Evolutionary conservation across 1,284 basidiomycete genomes (phyloP).

Genomic region (Trametes hirsuta): DNA sequence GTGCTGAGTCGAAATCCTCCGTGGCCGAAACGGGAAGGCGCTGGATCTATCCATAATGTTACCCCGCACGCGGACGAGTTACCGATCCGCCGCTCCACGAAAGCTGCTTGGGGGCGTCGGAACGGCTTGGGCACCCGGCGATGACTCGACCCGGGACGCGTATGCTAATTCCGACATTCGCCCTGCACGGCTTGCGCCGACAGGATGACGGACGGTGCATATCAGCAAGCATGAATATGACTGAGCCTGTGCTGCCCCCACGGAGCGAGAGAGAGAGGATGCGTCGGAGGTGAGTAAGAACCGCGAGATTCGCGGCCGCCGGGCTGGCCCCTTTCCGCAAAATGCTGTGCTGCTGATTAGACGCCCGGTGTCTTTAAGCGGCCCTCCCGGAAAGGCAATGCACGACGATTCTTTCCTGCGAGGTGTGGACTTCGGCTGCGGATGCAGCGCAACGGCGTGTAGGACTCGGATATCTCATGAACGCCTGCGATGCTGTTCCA

Average conservation of each 20-base stretch:
- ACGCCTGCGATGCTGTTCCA: too few species aligned
- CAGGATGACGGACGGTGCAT: not conserved
- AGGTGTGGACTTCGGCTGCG: too few species aligned
- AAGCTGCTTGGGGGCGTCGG: not conserved
- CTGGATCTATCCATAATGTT: not conserved
- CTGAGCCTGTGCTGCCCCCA: constrained; percentile 6
- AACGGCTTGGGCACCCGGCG: not conserved
- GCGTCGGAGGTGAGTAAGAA: constrained; percentile 11
- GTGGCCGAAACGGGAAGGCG: not conserved
- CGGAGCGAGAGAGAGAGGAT: too few species aligned
- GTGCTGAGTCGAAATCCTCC: constrained; percentile 1
- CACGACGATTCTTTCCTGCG: too few species aligned
- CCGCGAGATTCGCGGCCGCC: not conserved
- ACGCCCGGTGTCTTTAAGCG: not conserved
- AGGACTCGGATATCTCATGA: not conserved
- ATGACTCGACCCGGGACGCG: constrained; percentile 11
- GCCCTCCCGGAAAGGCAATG: too few species aligned
- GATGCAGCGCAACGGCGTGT: not conserved
- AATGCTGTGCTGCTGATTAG: not conserved
- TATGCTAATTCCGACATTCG: not conserved
- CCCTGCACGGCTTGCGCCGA: not conserved
- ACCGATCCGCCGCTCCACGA: constrained; percentile 3
- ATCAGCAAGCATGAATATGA: constrained; percentile 6
- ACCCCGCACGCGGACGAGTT: not conserved
- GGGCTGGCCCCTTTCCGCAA: not conserved